These are phyloP conservation scores for Sporisorium reilianum DNA, from an alignment of 1,284 basidiomycete genomes.

Conservation along the genomic window DNA sequence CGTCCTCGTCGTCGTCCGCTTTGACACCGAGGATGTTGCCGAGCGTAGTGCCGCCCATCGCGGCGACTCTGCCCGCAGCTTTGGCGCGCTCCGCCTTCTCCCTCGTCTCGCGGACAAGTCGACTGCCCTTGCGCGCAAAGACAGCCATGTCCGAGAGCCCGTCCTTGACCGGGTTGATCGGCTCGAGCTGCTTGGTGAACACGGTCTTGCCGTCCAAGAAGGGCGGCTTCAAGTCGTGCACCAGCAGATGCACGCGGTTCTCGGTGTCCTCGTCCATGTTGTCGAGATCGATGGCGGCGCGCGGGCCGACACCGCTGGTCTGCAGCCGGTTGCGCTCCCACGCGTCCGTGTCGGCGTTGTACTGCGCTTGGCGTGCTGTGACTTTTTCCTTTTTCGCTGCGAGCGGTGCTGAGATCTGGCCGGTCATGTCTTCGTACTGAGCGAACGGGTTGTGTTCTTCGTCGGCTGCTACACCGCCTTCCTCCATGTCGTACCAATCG, in stretches of 20 bases:
- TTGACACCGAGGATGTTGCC: slow-evolving; percentile 98
- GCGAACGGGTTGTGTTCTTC: slow-evolving; percentile 92
- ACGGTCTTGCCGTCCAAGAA: slow-evolving; percentile 96
- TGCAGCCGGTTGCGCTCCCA: slow-evolving; percentile 99
- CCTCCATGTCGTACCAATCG: slow-evolving; percentile 67
- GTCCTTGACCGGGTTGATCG: slow-evolving; percentile 95
- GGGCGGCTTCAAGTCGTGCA: slow-evolving; percentile 96
- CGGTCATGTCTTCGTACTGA: slow-evolving; percentile 82
- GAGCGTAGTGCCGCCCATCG: slow-evolving; percentile 88
- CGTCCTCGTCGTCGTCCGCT: slow-evolving; percentile 79
- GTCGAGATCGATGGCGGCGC: slow-evolving; percentile 82
- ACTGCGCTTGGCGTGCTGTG: slow-evolving; percentile 66
- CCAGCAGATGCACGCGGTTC: slow-evolving; percentile 94
- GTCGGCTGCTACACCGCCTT: slow-evolving; percentile 75
- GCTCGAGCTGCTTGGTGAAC: slow-evolving; percentile 95
- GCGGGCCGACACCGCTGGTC: slow-evolving; percentile 89
- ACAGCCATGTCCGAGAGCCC: slow-evolving; percentile 92
- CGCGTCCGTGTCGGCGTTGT: slow-evolving; percentile 92
- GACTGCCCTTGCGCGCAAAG: slow-evolving; percentile 94
- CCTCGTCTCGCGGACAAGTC: slow-evolving; percentile 91
- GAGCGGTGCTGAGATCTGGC: slow-evolving; percentile 38
- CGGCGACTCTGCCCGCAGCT: slow-evolving; percentile 89
- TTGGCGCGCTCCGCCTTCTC: slow-evolving; percentile 86
- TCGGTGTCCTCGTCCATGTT: slow-evolving; percentile 86
- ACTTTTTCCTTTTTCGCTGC: slow-evolving; percentile 62